These are phyloP conservation scores for Solanum chacoense DNA, from an alignment of 305 asterid species.

Conservation along the genomic window DNA sequence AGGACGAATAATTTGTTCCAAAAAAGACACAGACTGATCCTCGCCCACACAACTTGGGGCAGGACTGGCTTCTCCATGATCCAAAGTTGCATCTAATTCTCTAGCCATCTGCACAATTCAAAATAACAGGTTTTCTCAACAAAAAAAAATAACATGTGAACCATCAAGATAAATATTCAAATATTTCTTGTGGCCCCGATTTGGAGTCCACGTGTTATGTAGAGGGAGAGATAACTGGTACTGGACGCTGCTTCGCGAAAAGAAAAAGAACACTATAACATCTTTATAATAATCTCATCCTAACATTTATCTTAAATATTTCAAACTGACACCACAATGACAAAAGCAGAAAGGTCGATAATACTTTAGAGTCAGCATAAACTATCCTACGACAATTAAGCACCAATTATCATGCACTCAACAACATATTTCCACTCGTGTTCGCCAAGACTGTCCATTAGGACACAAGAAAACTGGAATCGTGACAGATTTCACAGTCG, in stretches of 20 bases:
- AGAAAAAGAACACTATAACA: background rate
- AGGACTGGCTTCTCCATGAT: conserved; percentile 66
- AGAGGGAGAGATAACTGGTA: background rate
- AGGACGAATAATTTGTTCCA: conserved; percentile 64
- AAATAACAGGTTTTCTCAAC: background rate
- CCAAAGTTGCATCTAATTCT: conserved; percentile 76
- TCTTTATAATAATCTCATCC: background rate
- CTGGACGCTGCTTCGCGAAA: background rate
- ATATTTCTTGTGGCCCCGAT: background rate
- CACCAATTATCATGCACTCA: background rate
- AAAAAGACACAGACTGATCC: conserved; percentile 58
- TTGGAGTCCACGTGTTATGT: background rate
- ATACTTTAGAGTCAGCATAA: background rate
- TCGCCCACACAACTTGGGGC: conserved; percentile 46
- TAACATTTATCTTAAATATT: background rate
- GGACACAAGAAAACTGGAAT: background rate
- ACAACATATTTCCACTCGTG: background rate
- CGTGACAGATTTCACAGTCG: background rate
- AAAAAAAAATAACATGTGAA: background rate
- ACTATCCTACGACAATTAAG: background rate
- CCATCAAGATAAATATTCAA: background rate
- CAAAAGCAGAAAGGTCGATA: background rate
- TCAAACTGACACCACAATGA: background rate
- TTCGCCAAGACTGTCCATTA: background rate
- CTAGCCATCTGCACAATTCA: conserved; percentile 74